phyloP scores from a whole-genome alignment of 805 yeast genomes.

The Dipodascopsis tothii region DNA sequence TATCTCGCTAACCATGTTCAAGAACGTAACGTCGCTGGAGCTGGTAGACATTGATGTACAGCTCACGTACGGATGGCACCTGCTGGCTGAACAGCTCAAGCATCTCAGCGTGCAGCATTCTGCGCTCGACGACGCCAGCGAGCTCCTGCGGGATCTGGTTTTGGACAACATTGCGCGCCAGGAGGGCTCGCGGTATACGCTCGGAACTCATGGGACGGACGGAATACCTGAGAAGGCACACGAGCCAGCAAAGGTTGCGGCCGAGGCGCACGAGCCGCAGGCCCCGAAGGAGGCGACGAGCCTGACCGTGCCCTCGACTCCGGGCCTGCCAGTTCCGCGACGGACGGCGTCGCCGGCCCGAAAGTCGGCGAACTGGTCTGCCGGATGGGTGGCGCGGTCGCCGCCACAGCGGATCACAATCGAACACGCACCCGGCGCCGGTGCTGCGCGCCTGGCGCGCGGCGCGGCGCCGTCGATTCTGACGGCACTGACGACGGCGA shows the following conservation, averaged over 20 bases:
- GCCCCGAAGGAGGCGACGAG: conserved; percentile 3
- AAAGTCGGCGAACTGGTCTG: not conserved
- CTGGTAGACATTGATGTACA: conserved; percentile 54
- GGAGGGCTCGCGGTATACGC: conserved; percentile 34
- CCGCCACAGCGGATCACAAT: not conserved
- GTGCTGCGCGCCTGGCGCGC: not conserved
- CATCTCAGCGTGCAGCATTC: conserved; percentile 48
- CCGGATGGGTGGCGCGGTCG: conserved; percentile 7
- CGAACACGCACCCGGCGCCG: not conserved
- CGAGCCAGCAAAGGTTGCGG: too few species aligned
- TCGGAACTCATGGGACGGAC: not conserved
- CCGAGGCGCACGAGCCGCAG: conserved; percentile 1
- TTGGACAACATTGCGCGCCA: conserved; percentile 44
- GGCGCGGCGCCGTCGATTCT: conserved; percentile 6
- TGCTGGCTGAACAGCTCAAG: conserved; percentile 46
- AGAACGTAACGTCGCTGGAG: conserved; percentile 55
- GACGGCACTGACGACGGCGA: conserved; percentile 19
- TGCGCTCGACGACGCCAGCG: conserved; percentile 46
- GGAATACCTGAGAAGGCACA: not conserved
- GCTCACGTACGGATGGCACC: conserved; percentile 60
- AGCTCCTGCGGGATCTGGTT: conserved; percentile 42
- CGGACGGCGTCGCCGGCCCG: conserved; percentile 3
- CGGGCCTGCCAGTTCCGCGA: conserved; percentile 8
- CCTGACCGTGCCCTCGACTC: conserved; percentile 9
- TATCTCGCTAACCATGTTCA: conserved; percentile 55